Base-by-base conservation (phyloP, 805 yeast species). In the Kurtzmaniella cleridarum region DNA sequence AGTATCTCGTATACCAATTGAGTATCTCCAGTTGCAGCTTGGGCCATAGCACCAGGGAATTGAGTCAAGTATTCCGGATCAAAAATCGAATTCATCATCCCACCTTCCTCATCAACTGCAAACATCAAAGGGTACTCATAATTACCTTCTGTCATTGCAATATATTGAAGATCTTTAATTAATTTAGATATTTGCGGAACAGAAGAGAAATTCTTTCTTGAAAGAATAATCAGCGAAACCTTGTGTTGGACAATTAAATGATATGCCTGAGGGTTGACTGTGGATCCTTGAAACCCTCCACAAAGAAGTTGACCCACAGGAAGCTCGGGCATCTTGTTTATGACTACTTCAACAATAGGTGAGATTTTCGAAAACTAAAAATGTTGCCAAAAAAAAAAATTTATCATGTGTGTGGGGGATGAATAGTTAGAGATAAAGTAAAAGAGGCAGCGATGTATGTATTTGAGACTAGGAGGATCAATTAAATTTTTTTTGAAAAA, bases 41-140 rank as follows among this genome's bases (percentile, higher is more conserved):
- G 54, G 3, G 79, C 82, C 84, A 79, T 78, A 20, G 81, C 80
- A 3, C 83, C 78, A 1, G 84, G 84, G 48, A 73, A 77, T 51
- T 78, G 83, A 8, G 78, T 71, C 15, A 78, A 53, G 41, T 57
- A 60, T 8, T 66, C 66, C 8, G 71, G 66, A 51, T 79, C 84
- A 49, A 72, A 74, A 34, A 79, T 59, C 24, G 78, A 69, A 54
- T 78, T 77, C 55, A 78, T 64, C 78, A 76, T 74, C 1, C 84
- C 84, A 6, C 81, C 78, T 49, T 78, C 84, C 52, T 76, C 80
- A 51, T 79, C 84, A 13, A 79, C 69, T 16, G 79, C 79, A 46
- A 78, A 72, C 50, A 75, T 55, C 17, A 78, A 51, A 0, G 84
- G 84, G 43, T 71, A 62, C 42, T 69, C 60, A 46, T 76, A 77